Percentiles rank a stretch among this genome's conserved stretches.
Conservation (phyloP, 2,329 filamentous ascomycete species). For the Tolypocladium tundrense region DNA sequence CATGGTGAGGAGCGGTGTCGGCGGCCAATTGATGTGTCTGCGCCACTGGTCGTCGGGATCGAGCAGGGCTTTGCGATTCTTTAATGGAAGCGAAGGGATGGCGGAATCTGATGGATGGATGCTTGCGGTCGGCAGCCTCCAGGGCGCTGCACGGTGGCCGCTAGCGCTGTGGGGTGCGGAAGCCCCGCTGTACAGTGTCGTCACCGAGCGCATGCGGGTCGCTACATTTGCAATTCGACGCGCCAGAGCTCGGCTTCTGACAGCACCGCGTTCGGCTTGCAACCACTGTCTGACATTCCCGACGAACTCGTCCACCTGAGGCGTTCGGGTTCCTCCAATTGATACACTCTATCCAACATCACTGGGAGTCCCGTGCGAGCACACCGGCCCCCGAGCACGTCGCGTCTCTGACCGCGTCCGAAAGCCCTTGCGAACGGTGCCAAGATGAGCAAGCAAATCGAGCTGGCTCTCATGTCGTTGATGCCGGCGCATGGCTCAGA, state of each 20-base stretch:
- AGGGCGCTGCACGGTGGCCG: neutral
- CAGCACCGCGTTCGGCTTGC: neutral
- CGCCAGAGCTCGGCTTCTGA: neutral
- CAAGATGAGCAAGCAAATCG: slow-evolving; percentile 63
- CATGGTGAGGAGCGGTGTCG: slow-evolving; percentile 10
- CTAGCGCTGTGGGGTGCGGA: neutral
- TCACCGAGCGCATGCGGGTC: neutral
- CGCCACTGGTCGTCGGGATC: neutral
- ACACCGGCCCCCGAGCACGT: no score
- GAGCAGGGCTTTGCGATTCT: neutral
- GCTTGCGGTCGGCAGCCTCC: neutral
- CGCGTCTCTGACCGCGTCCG: neutral
- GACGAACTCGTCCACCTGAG: neutral
- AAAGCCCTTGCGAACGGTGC: neutral
- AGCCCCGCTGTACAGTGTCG: neutral
- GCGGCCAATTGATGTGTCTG: neutral
- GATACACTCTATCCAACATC: neutral
- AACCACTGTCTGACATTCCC: neutral
- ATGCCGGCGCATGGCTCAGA: slow-evolving; percentile 61
- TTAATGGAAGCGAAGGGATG: neutral
- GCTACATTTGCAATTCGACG: neutral
- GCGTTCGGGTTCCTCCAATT: neutral
- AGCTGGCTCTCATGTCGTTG: slow-evolving; percentile 62
- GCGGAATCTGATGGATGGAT: neutral
- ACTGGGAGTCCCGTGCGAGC: neutral